Percentiles rank a stretch among this genome's conserved stretches.
Conservation (phyloP, 2,329 filamentous ascomycete species). For the Colletotrichum viniferum region DNA sequence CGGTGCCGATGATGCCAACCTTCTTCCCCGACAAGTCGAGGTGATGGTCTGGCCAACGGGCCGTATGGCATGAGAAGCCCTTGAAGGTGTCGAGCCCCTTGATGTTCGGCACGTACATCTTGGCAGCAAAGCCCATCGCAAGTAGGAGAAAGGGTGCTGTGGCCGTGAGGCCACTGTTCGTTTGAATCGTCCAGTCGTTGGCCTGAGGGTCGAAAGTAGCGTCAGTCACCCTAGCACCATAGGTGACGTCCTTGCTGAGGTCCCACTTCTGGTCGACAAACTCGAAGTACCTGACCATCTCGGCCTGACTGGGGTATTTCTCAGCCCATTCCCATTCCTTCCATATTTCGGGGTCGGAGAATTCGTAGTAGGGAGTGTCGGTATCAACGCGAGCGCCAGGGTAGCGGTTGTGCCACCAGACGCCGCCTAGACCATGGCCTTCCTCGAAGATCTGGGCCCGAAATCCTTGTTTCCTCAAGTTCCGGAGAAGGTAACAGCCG, state of each 20-base stretch:
- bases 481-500: not conserved
- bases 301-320: conserved; percentile 33
- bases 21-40: not conserved
- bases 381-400: conserved; percentile 40
- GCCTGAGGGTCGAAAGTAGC: conserved; percentile 40
- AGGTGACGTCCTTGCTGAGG: conserved; percentile 44
- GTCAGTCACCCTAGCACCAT: conserved; percentile 41
- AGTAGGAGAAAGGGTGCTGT: conserved; percentile 41
- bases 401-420: conserved; percentile 42
- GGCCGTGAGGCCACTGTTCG: conserved; percentile 34
- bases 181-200: conserved; percentile 41
- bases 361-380: conserved; percentile 29
- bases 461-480: not conserved
- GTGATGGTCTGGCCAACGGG: not conserved
- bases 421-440: conserved; percentile 24
- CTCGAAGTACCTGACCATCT: conserved; percentile 47
- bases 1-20: conserved; percentile 23
- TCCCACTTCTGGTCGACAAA: conserved; percentile 44
- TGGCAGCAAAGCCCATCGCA: conserved; percentile 44
- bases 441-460: not conserved
- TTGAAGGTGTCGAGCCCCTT: conserved; percentile 28
- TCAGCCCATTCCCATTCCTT: conserved; percentile 44
- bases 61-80: not conserved
- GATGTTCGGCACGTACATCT: conserved; percentile 38
- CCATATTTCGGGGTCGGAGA: conserved; percentile 32